Evolutionary conservation across 2,329 filamentous ascomycete species (phyloP).

Genomic region (Fusarium globosum): DNA sequence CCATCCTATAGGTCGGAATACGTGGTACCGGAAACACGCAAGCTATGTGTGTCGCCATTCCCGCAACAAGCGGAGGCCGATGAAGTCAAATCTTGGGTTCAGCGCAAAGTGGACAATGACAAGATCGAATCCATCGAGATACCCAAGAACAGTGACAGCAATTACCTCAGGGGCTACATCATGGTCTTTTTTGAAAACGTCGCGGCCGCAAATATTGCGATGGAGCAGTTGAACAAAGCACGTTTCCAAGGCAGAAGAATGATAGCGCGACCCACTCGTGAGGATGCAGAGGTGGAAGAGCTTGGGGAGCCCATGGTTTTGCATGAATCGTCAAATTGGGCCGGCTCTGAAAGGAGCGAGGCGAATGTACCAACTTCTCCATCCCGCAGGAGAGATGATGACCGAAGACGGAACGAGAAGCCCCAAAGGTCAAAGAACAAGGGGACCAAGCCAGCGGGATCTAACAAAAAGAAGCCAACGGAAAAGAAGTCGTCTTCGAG

Average conservation of each 20-base stretch:
- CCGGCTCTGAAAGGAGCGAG: neutral
- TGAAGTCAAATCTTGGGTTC: constrained; percentile 47
- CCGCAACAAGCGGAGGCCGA: constrained; percentile 34
- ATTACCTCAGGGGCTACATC: constrained; percentile 43
- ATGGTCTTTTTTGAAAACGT: constrained; percentile 41
- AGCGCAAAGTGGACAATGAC: constrained; percentile 36
- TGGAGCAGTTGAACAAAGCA: constrained; percentile 43
- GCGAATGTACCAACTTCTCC: constrained; percentile 13
- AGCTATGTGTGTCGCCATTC: constrained; percentile 44
- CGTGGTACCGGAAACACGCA: constrained; percentile 32
- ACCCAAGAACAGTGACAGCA: constrained; percentile 37
- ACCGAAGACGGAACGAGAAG: constrained; percentile 8
- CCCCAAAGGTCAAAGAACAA: constrained; percentile 28
- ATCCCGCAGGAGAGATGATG: constrained; percentile 7
- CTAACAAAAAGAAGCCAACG: constrained; percentile 18
- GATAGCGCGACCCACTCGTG: constrained; percentile 35
- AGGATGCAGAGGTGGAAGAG: constrained; percentile 29
- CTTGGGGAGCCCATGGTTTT: neutral
- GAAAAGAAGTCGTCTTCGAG: constrained; percentile 22
- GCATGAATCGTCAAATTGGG: neutral
- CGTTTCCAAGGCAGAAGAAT: constrained; percentile 44
- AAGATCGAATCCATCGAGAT: constrained; percentile 44
- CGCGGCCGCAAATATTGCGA: constrained; percentile 37
- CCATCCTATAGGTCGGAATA: constrained; percentile 10
- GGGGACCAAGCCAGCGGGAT: constrained; percentile 16